These are phyloP conservation scores for Ustilago shanxiensis DNA, from an alignment of 1,284 basidiomycete species.

Conservation along the genomic window DNA sequence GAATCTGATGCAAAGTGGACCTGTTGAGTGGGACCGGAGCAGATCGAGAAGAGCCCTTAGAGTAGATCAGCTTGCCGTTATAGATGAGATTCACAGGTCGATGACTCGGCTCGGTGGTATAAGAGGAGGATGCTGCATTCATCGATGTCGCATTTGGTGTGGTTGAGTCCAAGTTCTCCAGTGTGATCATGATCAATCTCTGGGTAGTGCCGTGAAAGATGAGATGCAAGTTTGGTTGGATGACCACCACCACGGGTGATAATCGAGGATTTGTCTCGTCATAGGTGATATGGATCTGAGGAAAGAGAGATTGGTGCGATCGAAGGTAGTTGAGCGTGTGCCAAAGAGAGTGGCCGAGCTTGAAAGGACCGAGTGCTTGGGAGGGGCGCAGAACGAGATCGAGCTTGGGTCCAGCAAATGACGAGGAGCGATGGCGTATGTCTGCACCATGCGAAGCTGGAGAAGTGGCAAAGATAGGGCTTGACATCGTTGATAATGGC, in stretches of 20 bases:
- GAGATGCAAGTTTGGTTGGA: constrained; percentile 49
- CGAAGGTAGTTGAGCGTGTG: constrained; percentile 54
- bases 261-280: constrained; percentile 34
- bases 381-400: constrained; percentile 46
- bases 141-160: background rate
- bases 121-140: background rate
- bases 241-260: constrained; percentile 38
- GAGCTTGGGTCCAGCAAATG: constrained; percentile 33
- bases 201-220: constrained; percentile 44
- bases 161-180: constrained; percentile 35
- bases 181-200: constrained; percentile 47
- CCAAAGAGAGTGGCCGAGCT: constrained; percentile 58
- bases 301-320: constrained; percentile 48
- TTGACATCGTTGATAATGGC: constrained; percentile 36
- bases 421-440: constrained; percentile 26
- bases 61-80: constrained; percentile 45
- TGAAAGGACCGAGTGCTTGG: constrained; percentile 45
- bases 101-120: constrained; percentile 28
- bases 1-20: constrained; percentile 50
- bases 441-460: constrained; percentile 12
- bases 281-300: constrained; percentile 49
- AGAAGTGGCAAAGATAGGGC: constrained; percentile 33
- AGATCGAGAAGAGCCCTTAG: constrained; percentile 14
- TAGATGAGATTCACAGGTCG: constrained; percentile 44
- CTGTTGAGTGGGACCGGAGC: constrained; percentile 37